These are phyloP conservation scores for Myriosclerotinia scirpicola DNA, from an alignment of 2,329 filamentous ascomycete genomes.

Conservation along the genomic window DNA sequence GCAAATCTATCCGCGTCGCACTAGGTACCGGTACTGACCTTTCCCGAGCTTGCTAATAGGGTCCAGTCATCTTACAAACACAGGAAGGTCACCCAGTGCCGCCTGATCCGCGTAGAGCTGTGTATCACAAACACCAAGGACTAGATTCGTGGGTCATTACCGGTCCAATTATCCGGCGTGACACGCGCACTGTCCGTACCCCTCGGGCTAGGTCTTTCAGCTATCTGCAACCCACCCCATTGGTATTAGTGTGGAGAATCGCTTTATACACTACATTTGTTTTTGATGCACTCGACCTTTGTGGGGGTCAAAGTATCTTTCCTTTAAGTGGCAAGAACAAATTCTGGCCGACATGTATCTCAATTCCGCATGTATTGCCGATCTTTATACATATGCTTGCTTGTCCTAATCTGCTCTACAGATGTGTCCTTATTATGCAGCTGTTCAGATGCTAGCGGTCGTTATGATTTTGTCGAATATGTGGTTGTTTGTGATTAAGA, in stretches of 20 bases:
- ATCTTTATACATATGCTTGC: not conserved
- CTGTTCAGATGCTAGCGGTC: not conserved
- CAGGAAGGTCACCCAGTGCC: not conserved
- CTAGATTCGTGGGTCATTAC: slow-evolving; percentile 13
- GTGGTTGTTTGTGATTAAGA: not conserved
- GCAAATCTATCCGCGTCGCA: not conserved
- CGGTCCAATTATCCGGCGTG: not conserved
- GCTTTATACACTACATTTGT: slow-evolving; percentile 1
- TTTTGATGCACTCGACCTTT: not conserved
- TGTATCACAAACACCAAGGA: not conserved
- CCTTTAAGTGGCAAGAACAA: not conserved
- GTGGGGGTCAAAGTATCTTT: slow-evolving; percentile 9
- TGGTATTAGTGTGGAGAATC: slow-evolving; percentile 2
- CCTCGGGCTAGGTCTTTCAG: slow-evolving; percentile 2
- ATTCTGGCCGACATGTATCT: not conserved
- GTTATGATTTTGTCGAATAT: not conserved
- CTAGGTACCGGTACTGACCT: not conserved
- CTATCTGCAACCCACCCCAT: slow-evolving; percentile 15
- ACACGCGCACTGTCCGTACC: slow-evolving; percentile 1
- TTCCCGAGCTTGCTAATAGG: slow-evolving; percentile 5
- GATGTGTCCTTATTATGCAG: not conserved
- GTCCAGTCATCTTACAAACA: not conserved
- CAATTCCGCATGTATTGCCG: not conserved
- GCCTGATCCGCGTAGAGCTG: not conserved
- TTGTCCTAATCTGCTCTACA: not conserved